Evolutionary conservation across 129 eudicot species (phyloP), one percentile per base, ranked within the genome.

Genomic region (Logfia minima): DNA sequence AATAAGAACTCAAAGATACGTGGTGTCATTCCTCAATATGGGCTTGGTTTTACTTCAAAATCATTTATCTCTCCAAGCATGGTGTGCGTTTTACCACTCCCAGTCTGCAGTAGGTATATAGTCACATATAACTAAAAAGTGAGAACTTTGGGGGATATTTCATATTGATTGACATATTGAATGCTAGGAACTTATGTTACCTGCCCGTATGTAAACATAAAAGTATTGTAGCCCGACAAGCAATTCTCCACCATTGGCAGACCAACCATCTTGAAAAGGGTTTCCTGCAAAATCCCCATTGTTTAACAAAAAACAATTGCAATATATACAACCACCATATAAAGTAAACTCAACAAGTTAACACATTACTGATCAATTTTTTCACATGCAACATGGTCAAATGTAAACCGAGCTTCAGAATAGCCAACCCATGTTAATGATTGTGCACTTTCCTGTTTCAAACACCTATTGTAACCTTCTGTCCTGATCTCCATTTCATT

Each of bases 171-270:
- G n/a, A 74, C 13, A 61, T 6, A 21, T 61, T 16, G 39, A 23
- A 35, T 23, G 17, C 9, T 55, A 35, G 7, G 2, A 59, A 22
- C 69, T 43, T 19, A 80, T 67, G n/a, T 77, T 87, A 93, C 98
- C 93, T 93, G 98, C 43, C 98, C 98, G 28, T 93, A 93, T 4
- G 98, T 96, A 84, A 93, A 93, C 92, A 93, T 89, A 62, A 93
- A 93, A 72, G 97, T 93, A 74, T 93, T 93, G 72, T 93, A 93
- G 41, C 98, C 98, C 22, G 96, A 90, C 83, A 93, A 82, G 76
- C 98, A 93, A 78, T 93, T 93, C 86, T 93, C 98, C 80, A 90
- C 97, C 97, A 93, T 93, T 43, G 97, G 98, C 82, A 85, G 79
- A 73, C 98, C 98, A 79, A 88, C 92, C 90, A 87, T 87, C 84